phyloP scores from a whole-genome alignment of 768 basidiomycete genomes.

The Scleroderma citrinum region DNA sequence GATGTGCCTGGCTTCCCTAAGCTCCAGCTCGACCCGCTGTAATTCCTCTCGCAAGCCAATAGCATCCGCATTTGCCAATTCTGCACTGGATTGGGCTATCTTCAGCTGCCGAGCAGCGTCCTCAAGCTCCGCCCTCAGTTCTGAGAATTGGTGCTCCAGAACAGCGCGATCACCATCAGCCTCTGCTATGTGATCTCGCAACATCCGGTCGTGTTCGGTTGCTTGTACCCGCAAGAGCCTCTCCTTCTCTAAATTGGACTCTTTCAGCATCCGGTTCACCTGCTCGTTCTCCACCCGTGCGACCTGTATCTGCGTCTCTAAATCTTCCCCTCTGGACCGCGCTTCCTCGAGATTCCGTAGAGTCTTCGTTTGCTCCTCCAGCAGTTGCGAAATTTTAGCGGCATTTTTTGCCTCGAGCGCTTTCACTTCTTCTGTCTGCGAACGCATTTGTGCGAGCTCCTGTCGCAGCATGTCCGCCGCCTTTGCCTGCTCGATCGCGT shows the following conservation, averaged over 20 bases:
- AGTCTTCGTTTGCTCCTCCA: slow-evolving; percentile 73
- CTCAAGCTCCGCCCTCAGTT: slow-evolving; percentile 62
- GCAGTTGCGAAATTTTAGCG: slow-evolving; percentile 53
- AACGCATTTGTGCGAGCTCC: slow-evolving; percentile 54
- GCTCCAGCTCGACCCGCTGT: too few species aligned
- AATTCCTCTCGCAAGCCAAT: too few species aligned
- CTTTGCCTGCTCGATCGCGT: slow-evolving; percentile 63
- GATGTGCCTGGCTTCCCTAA: too few species aligned
- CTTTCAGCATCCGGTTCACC: slow-evolving; percentile 54
- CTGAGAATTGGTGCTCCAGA: slow-evolving; percentile 82
- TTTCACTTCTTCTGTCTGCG: slow-evolving; percentile 65
- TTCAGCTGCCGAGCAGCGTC: slow-evolving; percentile 56
- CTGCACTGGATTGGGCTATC: slow-evolving; percentile 51
- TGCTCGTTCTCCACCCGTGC: slow-evolving; percentile 72
- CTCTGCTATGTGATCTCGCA: slow-evolving; percentile 88
- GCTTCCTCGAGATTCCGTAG: slow-evolving; percentile 71
- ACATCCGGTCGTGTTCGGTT: slow-evolving; percentile 55
- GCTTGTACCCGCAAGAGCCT: slow-evolving; percentile 66
- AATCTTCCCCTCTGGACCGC: slow-evolving; percentile 62
- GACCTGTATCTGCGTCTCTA: slow-evolving; percentile 68
- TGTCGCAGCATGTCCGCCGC: slow-evolving; percentile 53
- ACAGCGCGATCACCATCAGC: slow-evolving; percentile 93
- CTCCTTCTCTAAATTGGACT: too few species aligned
- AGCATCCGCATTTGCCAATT: too few species aligned
- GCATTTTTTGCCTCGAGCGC: slow-evolving; percentile 58